A percentile compares a stretch with the other conserved stretches of the same genome.
These are phyloP conservation scores for Nakazawaea ishiwadae DNA, from an alignment of 805 yeast genomes.

Conservation along the genomic window DNA sequence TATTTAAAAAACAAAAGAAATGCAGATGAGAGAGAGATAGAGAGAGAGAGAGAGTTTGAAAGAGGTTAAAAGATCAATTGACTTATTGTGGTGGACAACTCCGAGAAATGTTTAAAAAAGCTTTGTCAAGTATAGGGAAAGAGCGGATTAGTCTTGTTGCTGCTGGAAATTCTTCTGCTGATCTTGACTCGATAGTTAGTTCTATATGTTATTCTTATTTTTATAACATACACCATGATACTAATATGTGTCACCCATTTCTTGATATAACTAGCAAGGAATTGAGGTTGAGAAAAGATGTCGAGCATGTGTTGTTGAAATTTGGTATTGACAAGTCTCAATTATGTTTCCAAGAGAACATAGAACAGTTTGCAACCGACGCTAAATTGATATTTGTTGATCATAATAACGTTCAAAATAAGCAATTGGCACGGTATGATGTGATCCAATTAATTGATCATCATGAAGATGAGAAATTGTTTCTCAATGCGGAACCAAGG, in stretches of 20 bases:
- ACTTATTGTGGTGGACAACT: too few species aligned
- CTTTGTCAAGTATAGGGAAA: not conserved
- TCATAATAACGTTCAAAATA: constrained; percentile 67
- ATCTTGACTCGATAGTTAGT: constrained; percentile 81
- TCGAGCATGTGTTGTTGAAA: constrained; percentile 44
- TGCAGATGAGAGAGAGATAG: too few species aligned
- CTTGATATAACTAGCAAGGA: constrained; percentile 70
- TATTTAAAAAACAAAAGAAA: too few species aligned
- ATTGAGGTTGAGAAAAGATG: constrained; percentile 66
- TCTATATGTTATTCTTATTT: constrained; percentile 72
- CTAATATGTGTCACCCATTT: constrained; percentile 51
- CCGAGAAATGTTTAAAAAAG: not conserved
- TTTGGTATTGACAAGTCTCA: constrained; percentile 42
- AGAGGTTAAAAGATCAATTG: too few species aligned
- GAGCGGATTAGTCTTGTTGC: not conserved
- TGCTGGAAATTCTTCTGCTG: constrained; percentile 21
- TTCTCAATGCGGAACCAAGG: constrained; percentile 52
- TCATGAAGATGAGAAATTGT: constrained; percentile 66
- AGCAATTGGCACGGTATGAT: constrained; percentile 25
- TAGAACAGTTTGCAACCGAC: constrained; percentile 24
- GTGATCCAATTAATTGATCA: constrained; percentile 77
- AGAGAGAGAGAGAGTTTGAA: too few species aligned
- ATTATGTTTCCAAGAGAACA: constrained; percentile 67
- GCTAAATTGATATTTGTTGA: constrained; percentile 67
- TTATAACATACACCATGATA: constrained; percentile 28